Percentiles rank a stretch among this genome's conserved stretches.
Conservation (phyloP, 768 basidiomycete species). For the Panellus pusillus region DNA sequence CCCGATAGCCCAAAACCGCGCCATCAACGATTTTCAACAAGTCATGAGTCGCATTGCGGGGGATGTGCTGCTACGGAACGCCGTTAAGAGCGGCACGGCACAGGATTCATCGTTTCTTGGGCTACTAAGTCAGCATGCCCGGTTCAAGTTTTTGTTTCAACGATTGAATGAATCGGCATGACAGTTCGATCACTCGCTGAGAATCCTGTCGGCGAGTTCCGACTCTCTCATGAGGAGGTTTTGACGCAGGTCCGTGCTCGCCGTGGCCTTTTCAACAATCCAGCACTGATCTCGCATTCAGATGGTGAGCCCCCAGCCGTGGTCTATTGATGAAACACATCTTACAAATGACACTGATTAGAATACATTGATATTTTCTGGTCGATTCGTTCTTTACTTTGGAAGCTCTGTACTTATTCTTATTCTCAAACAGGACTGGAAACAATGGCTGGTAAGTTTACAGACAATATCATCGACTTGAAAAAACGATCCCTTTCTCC, state of each 20-base stretch:
- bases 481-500: neutral
- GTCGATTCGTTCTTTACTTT: neutral
- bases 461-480: neutral
- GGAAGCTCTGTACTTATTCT: neutral
- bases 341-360: neutral
- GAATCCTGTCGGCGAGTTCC: constrained; percentile 12
- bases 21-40: constrained; percentile 7
- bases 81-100: neutral
- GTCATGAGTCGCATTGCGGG: constrained; percentile 1
- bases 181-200: constrained; percentile 17
- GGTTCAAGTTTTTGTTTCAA: neutral
- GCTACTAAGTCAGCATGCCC: constrained; percentile 5
- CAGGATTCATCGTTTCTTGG: constrained; percentile 9
- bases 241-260: constrained; percentile 2
- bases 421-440: constrained; percentile 9
- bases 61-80: constrained; percentile 2
- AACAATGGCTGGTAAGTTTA: constrained; percentile 10
- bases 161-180: neutral
- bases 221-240: constrained; percentile 13
- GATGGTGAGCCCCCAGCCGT: constrained; percentile 1
- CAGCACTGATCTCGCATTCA: neutral
- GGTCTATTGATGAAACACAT: neutral
- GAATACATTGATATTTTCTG: constrained; percentile 19
- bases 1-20: constrained; percentile 13
- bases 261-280: neutral